These are phyloP conservation scores for Pichia terricola DNA, from an alignment of 1,139 yeast genomes.

Conservation along the genomic window DNA sequence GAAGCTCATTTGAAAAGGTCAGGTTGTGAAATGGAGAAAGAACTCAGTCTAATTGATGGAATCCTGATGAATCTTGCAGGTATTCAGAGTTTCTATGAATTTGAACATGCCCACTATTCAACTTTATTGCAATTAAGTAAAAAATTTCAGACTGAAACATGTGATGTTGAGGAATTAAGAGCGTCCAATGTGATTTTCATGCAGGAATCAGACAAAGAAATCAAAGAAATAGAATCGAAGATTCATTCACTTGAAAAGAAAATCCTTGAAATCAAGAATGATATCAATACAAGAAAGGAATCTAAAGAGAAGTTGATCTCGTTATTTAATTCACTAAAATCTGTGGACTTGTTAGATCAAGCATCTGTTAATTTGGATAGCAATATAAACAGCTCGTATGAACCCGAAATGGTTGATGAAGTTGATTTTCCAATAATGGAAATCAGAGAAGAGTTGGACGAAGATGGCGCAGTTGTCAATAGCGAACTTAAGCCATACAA, in stretches of 20 bases:
- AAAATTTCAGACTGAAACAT: conserved; percentile 8
- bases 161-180: conserved; percentile 13
- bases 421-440: conserved; percentile 55
- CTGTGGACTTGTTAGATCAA: conserved; percentile 12
- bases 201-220: conserved; percentile 31
- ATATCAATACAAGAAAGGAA: conserved; percentile 36
- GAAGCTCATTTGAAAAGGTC: too few relatives aligned
- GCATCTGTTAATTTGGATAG: background rate
- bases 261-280: conserved; percentile 31
- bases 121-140: conserved; percentile 12
- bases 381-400: background rate
- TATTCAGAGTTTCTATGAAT: conserved; percentile 19
- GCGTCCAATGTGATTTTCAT: conserved; percentile 12
- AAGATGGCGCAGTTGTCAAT: conserved; percentile 54
- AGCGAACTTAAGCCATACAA: conserved; percentile 29
- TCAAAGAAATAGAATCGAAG: conserved; percentile 34
- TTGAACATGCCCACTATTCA: conserved; percentile 17
- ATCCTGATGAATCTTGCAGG: conserved; percentile 18
- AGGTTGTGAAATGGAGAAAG: conserved; percentile 15
- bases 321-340: conserved; percentile 23
- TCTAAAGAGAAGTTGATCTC: conserved; percentile 29
- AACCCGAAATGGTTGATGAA: background rate
- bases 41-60: conserved; percentile 18
- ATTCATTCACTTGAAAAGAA: conserved; percentile 30
- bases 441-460: conserved; percentile 78